Percentiles rank a stretch among this genome's conserved stretches.
These are phyloP conservation scores for Schwanniomyces polymorphus DNA, from an alignment of 805 yeast genomes.

Conservation along the genomic window DNA sequence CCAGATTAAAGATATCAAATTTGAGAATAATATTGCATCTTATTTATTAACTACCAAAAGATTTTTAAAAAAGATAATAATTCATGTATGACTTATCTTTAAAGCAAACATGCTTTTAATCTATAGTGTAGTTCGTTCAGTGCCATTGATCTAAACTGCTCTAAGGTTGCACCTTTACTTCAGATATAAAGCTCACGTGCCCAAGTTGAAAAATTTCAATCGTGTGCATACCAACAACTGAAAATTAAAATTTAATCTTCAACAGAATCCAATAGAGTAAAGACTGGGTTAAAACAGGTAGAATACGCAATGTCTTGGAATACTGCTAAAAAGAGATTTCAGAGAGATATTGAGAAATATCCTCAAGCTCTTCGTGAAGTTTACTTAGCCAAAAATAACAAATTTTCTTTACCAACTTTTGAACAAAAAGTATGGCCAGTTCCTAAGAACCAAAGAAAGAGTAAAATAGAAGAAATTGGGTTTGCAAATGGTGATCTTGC, in stretches of 20 bases:
- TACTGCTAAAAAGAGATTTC: conserved; percentile 33
- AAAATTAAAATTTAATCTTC: conserved; percentile 1
- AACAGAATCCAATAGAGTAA: neutral
- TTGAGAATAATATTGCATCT: too few relatives aligned
- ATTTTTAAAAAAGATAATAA: too few relatives aligned
- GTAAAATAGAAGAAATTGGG: conserved; percentile 54
- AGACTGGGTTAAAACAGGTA: neutral
- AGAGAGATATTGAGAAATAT: conserved; percentile 32
- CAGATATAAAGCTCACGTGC: neutral
- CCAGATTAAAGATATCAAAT: too few relatives aligned
- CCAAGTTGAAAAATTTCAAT: neutral
- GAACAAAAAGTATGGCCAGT: conserved; percentile 18
- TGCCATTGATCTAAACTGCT: too few relatives aligned
- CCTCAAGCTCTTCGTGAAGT: conserved; percentile 31
- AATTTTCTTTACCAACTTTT: conserved; percentile 36
- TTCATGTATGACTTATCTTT: too few relatives aligned
- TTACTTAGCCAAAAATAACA: conserved; percentile 17
- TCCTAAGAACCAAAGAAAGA: conserved; percentile 33
- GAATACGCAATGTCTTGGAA: conserved; percentile 27
- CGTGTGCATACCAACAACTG: neutral
- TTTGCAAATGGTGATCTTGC: conserved; percentile 78
- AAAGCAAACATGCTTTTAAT: too few relatives aligned
- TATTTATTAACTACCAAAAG: too few relatives aligned
- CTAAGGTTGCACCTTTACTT: too few relatives aligned
- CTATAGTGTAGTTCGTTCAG: too few relatives aligned